These are phyloP conservation scores for Cyberlindnera mycetangii DNA, from an alignment of 805 yeast species.

Conservation along the genomic window DNA sequence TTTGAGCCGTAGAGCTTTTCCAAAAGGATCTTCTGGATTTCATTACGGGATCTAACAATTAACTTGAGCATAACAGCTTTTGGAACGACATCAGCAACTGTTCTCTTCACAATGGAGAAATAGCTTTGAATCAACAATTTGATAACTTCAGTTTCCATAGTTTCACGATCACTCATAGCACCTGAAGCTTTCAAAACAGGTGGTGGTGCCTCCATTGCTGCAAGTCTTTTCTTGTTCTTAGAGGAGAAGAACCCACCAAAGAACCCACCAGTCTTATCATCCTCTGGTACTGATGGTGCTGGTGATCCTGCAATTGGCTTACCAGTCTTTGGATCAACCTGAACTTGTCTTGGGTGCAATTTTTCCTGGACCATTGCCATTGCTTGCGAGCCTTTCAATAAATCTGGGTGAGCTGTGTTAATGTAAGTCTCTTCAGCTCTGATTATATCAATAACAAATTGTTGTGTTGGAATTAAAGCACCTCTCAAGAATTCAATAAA, in stretches of 20 bases:
- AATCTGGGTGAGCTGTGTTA: constrained; percentile 96
- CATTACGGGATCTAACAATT: constrained; percentile 78
- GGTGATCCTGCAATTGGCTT: constrained; percentile 53
- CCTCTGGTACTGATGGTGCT: constrained; percentile 31
- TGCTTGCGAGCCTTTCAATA: constrained; percentile 91
- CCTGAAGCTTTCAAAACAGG: constrained; percentile 92
- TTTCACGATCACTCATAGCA: constrained; percentile 86
- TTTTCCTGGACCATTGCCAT: constrained; percentile 89
- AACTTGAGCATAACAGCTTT: constrained; percentile 93
- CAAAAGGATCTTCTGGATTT: constrained; percentile 84
- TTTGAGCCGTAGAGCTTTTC: constrained; percentile 80
- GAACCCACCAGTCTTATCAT: constrained; percentile 66
- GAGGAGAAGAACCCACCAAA: constrained; percentile 94
- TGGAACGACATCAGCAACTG: constrained; percentile 91
- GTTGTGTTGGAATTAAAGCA: constrained; percentile 79
- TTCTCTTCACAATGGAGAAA: constrained; percentile 88
- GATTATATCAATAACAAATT: constrained; percentile 80
- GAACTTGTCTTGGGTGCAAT: constrained; percentile 67
- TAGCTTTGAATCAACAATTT: constrained; percentile 88
- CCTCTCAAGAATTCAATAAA: constrained; percentile 79
- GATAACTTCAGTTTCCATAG: constrained; percentile 95
- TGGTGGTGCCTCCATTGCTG: constrained; percentile 97
- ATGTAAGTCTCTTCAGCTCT: constrained; percentile 88
- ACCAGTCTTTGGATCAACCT: constrained; percentile 87
- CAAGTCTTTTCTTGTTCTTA: constrained; percentile 90